A percentile compares a stretch with the other conserved stretches of the same genome.
phyloP scores from a whole-genome alignment of 257 asterid genomes.

The Schizonepeta tenuifolia region DNA sequence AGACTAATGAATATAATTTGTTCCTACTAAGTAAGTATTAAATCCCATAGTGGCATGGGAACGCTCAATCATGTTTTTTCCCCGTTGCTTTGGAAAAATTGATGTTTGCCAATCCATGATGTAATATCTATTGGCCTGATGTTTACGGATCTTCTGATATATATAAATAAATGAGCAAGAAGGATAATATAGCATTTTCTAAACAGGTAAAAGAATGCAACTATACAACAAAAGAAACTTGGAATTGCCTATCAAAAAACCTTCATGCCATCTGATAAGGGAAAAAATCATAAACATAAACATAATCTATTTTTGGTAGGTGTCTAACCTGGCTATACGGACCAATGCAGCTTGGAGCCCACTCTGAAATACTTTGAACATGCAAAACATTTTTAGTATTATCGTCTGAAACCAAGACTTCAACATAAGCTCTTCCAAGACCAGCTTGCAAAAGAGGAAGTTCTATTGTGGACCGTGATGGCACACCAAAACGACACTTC shows the following conservation, averaged over 20 bases:
- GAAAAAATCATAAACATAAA: conserved; percentile 4
- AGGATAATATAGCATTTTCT: conserved; percentile 10
- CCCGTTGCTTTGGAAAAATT: neutral
- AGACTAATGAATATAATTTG: neutral
- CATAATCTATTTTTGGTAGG: conserved; percentile 12
- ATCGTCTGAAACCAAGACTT: conserved; percentile 82
- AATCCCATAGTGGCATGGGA: neutral
- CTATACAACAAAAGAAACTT: conserved; percentile 15
- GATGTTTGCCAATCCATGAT: neutral
- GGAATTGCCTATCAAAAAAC: conserved; percentile 1
- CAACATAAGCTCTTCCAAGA: conserved; percentile 82
- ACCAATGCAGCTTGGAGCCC: conserved; percentile 99
- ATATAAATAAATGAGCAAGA: neutral
- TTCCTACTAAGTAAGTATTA: neutral
- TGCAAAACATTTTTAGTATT: conserved; percentile 81
- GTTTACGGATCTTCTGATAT: conserved; percentile 21
- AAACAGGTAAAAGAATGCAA: neutral
- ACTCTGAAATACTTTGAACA: conserved; percentile 92
- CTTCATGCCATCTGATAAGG: conserved; percentile 7
- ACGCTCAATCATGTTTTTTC: conserved; percentile 20
- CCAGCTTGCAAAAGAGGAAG: conserved; percentile 86
- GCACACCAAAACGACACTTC: conserved; percentile 92
- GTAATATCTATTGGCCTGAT: conserved; percentile 6
- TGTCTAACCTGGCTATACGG: conserved; percentile 94
- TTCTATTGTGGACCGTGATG: conserved; percentile 93